Base-by-base conservation (phyloP, 306 rosid genomes). In the Inga oerstediana region DNA sequence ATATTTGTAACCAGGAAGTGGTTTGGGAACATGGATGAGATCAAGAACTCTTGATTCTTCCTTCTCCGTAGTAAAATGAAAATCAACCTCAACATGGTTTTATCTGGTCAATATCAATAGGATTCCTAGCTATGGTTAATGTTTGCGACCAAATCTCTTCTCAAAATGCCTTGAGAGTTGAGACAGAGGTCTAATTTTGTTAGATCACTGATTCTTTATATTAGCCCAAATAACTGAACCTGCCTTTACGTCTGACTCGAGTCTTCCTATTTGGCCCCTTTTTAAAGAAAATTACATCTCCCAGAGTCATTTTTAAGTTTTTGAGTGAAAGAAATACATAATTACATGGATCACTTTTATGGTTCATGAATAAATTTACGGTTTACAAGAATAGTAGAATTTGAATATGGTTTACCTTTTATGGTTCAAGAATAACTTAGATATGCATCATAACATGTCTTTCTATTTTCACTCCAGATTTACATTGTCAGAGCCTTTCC, bases 401-500 rank as follows among this genome's bases (percentile, higher is more conserved):
- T 66, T 51, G 49, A 72, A 43, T 10, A 22, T 72, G 56, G 13
- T 80, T 24, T 45, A 41, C 9, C 19, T 41, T 37, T 41, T 20
- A 12, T 24, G 19, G 66, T 69, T 61, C 22, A 59, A 51, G 44
- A 58, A 24, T 48, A 71, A 56, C 73, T 22, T n/a, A 74, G 70
- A 79, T 54, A 56, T 22, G 65, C 64, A 35, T 7, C 62, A 48
- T 72, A 32, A 16, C 71, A 45, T 72, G 32, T 27, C 70, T 4
- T 27, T 20, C 17, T n/a, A 64, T 64, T 69, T 27, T 73, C 49
- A n/a, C 56, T 71, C 80, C 94, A 93, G 95, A 61, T 93, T 73
- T 86, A 87, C 85, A 88, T 86, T 66, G 68, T 84, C 43, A 91
- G 74, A 80, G 97, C 90, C 69, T 84, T 83, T 75, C 84, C 87